Base-by-base conservation (phyloP, 208 protist genomes). In the Wallacemonas rigidus region DNA sequence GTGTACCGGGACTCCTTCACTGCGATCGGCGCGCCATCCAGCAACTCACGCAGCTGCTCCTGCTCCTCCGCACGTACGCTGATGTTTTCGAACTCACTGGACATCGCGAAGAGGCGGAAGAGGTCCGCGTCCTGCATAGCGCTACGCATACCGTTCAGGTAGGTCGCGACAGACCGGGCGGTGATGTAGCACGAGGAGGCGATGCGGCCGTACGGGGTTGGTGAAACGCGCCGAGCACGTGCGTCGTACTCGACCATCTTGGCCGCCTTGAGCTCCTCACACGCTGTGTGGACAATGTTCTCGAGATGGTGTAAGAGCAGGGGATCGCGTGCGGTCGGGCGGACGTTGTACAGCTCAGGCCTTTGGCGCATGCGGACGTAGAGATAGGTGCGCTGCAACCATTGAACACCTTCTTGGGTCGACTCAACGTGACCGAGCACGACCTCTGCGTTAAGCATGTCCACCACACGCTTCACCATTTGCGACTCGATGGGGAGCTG, bases 371-470 rank as follows among this genome's bases (percentile, higher is more conserved):
- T 99, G 64, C 99, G 94, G n/a, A 99, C 90, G 75, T 98, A 99
- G 7, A 99, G 87, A 83, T 99, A 99, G 0, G 98, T 99, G 48
- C 90, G 90, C 45, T 96, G 88, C n/a, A 99, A 88, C 99, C 99
- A 99, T 41, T 91, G 78, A 40, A 98, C 91, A 3, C 95, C 99
- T 53, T 99, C 98, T n/a, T 86, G 62, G 6, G 94, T 80, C 60
- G 71, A 98, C 71, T 92, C 78, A 1, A 99, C 90, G 51, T 97
- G 98, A 9, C 98, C 98, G 1, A 99, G 86, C 0, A 98, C 96
- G 69, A 99, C 95, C 84, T 99, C 99, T 4, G 99, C 98, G 83
- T 99, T 99, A 7, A 99, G 84, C 85, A 98, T 97, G 79, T 99
- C 98, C 0, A 99, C 72, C 36, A 99, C 79, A 2, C 88, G 78